Percentiles rank a stretch among this genome's conserved stretches.
phyloP scores from a whole-genome alignment of 2,329 filamentous ascomycete genomes.

The Hypocrella siamensis region DNA sequence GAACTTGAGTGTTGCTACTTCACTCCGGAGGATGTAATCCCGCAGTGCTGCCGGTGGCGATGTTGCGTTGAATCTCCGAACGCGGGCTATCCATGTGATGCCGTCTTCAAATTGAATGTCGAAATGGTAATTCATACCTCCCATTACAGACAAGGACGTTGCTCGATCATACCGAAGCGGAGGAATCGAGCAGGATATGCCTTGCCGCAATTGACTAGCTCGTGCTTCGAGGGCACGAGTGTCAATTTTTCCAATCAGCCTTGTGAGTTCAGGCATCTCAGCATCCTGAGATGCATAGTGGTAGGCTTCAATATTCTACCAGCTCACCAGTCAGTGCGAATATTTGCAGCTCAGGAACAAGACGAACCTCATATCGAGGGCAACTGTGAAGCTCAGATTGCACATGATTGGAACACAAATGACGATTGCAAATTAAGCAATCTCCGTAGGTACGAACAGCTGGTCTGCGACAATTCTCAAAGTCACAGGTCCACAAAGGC shows the following conservation, averaged over 20 bases:
- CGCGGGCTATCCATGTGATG: constrained; percentile 24
- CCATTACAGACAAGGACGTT: constrained; percentile 21
- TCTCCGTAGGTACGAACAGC: constrained; percentile 19
- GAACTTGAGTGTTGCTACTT: constrained; percentile 24
- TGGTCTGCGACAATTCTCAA: constrained; percentile 13
- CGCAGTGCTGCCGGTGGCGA: constrained; percentile 18
- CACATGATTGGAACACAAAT: constrained; percentile 20
- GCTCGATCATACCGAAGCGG: constrained; percentile 19
- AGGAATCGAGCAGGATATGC: constrained; percentile 18
- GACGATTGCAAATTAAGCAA: constrained; percentile 22
- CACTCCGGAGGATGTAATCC: constrained; percentile 21
- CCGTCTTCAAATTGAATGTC: constrained; percentile 26
- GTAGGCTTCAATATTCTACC: neutral
- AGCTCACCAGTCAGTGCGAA: neutral
- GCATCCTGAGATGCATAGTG: constrained; percentile 12
- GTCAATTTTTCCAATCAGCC: constrained; percentile 19
- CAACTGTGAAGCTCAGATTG: constrained; percentile 16
- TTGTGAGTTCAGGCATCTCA: constrained; percentile 16
- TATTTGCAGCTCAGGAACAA: neutral
- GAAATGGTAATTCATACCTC: constrained; percentile 28
- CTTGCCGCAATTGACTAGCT: constrained; percentile 18
- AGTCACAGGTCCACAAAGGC: constrained; percentile 19
- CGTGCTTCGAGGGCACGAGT: constrained; percentile 13
- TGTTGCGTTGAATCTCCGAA: constrained; percentile 23
- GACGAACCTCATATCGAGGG: constrained; percentile 18